Evolutionary conservation across 2,329 filamentous ascomycete species (phyloP).

Genomic region (Pochonia chlamydosporia): DNA sequence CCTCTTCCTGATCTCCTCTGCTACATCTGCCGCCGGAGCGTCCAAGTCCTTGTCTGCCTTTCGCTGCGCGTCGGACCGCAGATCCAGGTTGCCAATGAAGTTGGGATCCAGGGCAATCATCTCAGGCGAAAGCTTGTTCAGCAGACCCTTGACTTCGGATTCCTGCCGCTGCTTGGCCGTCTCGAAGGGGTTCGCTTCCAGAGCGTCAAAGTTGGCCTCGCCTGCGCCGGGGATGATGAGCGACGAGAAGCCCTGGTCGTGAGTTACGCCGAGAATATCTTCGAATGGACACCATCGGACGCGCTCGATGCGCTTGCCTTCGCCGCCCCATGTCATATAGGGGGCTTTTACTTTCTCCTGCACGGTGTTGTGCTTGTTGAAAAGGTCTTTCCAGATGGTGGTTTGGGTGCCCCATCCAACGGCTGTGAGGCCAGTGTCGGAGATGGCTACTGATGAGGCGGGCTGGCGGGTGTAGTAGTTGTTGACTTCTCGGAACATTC

Average conservation of each 20-base stretch:
- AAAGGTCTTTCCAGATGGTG: slow-evolving; percentile 87
- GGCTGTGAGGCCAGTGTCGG: slow-evolving; percentile 80
- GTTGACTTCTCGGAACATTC: slow-evolving; percentile 89
- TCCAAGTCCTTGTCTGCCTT: slow-evolving; percentile 77
- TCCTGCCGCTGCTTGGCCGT: slow-evolving; percentile 89
- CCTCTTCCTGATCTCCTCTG: slow-evolving; percentile 64
- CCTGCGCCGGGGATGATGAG: slow-evolving; percentile 92
- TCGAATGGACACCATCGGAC: slow-evolving; percentile 93
- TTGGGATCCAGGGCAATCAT: slow-evolving; percentile 96
- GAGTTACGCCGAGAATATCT: slow-evolving; percentile 81
- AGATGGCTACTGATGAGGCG: slow-evolving; percentile 78
- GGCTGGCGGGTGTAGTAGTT: slow-evolving; percentile 81
- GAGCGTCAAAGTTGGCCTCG: slow-evolving; percentile 90
- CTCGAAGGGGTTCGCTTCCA: slow-evolving; percentile 94
- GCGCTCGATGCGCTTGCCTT: slow-evolving; percentile 73
- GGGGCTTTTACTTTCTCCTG: slow-evolving; percentile 78
- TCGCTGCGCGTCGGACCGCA: slow-evolving; percentile 71
- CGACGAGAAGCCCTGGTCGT: slow-evolving; percentile 81
- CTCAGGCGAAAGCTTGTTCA: slow-evolving; percentile 92
- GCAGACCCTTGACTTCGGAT: slow-evolving; percentile 77
- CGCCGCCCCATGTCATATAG: slow-evolving; percentile 90
- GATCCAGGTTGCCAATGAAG: slow-evolving; percentile 82
- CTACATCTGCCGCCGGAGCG: slow-evolving; percentile 51
- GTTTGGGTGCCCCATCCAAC: slow-evolving; percentile 88
- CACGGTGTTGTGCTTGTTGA: slow-evolving; percentile 64